phyloP scores from a whole-genome alignment of 352 stramenopile genomes.

The Elongisporangium anandrum region DNA sequence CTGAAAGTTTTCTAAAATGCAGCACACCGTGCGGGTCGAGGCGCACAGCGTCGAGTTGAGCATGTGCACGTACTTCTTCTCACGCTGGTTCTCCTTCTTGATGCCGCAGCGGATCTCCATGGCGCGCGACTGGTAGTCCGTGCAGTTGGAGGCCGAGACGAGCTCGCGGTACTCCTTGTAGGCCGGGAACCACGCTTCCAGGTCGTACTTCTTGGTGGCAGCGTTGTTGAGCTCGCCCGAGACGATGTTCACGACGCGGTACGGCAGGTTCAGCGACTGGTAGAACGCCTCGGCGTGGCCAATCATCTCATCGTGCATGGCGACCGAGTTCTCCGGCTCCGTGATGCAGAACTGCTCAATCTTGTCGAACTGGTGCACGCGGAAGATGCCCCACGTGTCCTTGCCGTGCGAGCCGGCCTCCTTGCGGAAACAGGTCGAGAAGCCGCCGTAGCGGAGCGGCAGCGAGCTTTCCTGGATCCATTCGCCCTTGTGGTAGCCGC shows the following conservation, averaged over 20 bases:
- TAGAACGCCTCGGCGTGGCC: conserved; percentile 97
- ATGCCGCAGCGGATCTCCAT: conserved; percentile 97
- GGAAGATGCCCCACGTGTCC: conserved; percentile 99
- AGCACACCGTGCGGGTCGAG: conserved; percentile 98
- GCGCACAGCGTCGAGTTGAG: conserved; percentile 99
- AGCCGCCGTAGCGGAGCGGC: conserved; percentile 89
- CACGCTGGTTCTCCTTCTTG: conserved; percentile 93
- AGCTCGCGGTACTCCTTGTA: conserved; percentile 99
- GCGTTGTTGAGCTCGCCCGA: conserved; percentile 98
- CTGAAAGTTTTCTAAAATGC: conserved; percentile 99
- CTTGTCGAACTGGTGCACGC: conserved; percentile 99
- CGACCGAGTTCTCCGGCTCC: conserved; percentile 89
- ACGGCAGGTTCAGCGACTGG: conserved; percentile 96
- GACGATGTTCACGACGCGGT: conserved; percentile 99
- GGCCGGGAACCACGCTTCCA: conserved; percentile 99
- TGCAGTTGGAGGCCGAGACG: conserved; percentile 99
- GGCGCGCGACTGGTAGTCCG: conserved; percentile 95
- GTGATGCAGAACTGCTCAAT: conserved; percentile 99
- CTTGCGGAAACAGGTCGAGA: conserved; percentile 99
- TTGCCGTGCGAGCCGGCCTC: conserved; percentile 98
- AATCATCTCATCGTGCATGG: conserved; percentile 93
- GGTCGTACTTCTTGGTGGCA: conserved; percentile 99
- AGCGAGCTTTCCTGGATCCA: conserved; percentile 84
- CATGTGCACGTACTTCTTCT: conserved; percentile 99
- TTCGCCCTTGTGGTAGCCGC: conserved; percentile 96